Evolutionary conservation across 129 eudicot species (phyloP), one percentile per base, ranked within the genome.

Genomic region (Ambrosia trifida): DNA sequence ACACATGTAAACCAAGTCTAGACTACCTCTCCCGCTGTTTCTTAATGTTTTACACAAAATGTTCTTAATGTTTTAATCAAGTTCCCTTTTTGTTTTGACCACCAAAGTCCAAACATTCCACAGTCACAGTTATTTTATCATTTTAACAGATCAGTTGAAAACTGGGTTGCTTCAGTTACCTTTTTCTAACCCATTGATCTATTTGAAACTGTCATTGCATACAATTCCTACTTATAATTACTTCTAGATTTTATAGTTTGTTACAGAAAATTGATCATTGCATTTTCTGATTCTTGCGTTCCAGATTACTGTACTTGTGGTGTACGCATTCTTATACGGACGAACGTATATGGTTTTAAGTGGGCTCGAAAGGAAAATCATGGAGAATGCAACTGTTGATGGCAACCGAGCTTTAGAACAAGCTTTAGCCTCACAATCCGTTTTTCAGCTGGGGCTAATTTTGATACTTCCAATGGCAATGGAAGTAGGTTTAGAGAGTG

Each of bases 401-500:
- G 24, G 61, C 57, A 87, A 67, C 63, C 83, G 68, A 45, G 91
- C 84, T 40, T 82, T 89, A 9, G 95, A 87, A 72, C 77, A 78
- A 62, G 95, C 98, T 70, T 70, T 93, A 82, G 96, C 96, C 12
- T 73, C 96, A 10, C 96, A 89, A 73, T 84, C 91, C 0, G 80
- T 89, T 18, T 83, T 85, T 70, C 98, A 89, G 83, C 79, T 93
- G 14, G 98, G 98, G 11, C 69, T 93, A 63, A 61, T 93, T 47
- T 78, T 89, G 24, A 84, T 88, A 50, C 88, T 93, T 66, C 98
- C 98, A 9, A 93, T 93, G 98, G 91, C 87, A 32, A 89, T 93
- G 96, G 98, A 93, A 81, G 89, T 86, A 31, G 96, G 96, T 36
- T 82, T 93, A 5, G 98, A 93, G 72, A 75, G 94, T 60, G 98